Conservation (phyloP, 1,284 basidiomycete species). For the Rugosomyces carneus region DNA sequence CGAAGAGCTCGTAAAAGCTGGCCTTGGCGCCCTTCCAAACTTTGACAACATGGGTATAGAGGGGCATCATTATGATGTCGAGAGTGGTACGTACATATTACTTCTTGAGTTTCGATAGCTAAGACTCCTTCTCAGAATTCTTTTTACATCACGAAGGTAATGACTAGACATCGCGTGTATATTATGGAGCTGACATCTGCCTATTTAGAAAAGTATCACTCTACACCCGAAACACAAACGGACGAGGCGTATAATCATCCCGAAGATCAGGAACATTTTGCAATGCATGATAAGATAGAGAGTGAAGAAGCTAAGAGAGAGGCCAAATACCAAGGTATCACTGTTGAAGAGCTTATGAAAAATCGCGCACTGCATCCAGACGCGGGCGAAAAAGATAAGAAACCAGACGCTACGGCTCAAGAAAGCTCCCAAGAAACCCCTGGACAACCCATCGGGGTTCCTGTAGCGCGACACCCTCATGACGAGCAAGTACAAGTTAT, state of each 20-base stretch:
- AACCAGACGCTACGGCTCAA: neutral
- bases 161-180: neutral
- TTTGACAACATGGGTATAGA: constrained; percentile 87
- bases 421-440: neutral
- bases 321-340: constrained; percentile 76
- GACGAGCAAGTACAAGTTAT: constrained; percentile 25
- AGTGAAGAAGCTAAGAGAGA: constrained; percentile 78
- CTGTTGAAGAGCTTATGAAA: constrained; percentile 59
- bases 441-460: constrained; percentile 18
- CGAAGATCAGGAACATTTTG: constrained; percentile 86
- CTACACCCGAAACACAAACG: constrained; percentile 93
- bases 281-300: constrained; percentile 87
- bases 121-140: constrained; percentile 70
- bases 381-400: constrained; percentile 4
- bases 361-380: constrained; percentile 34
- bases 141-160: constrained; percentile 91
- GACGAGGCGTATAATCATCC: constrained; percentile 93
- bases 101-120: too few species aligned
- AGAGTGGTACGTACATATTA: constrained; percentile 59
- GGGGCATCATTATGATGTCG: constrained; percentile 90
- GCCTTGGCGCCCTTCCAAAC: constrained; percentile 75
- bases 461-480: constrained; percentile 25
- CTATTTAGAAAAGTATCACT: constrained; percentile 77
- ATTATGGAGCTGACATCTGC: neutral
- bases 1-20: constrained; percentile 78